Evolutionary conservation across 148 eudicot genomes (phyloP), one percentile per base, ranked within the genome.

Genomic region (Drosera capensis): DNA sequence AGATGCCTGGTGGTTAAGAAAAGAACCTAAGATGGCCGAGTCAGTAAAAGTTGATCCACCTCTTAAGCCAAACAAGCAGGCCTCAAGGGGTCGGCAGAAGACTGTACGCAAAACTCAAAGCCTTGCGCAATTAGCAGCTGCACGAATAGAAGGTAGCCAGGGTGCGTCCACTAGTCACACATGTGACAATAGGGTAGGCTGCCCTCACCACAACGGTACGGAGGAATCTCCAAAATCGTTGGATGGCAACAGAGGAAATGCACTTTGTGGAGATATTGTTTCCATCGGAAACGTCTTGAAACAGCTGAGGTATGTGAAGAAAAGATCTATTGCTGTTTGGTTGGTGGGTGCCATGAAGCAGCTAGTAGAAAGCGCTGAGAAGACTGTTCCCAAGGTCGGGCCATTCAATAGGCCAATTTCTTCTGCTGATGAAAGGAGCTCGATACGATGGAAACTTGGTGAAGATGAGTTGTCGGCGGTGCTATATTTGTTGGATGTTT

Each of bases 101-200:
- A 43, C 64, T 25, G 94, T 76, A 38, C 95, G 94, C 40, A 92
- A 85, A 59, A 92, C 95, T 48, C 95, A 85, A 66, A 92, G 94
- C 61, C 94, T 92, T 58, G 85, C 85, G 37, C 99, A 92, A 46
- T 65, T 92, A 60, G 85, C 82, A 2, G 68, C 88, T 51, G 74
- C 99, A 18, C 72, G 99, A 56, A 92, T 85, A 54, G 99, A 92
- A 64, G 75, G 86, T 56, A 92, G 99, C 62, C 95, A 81, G 60
- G 95, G 99, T 65, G 95, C 99, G 45, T 92, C 99, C 7, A 92
- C 95, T 6, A 92, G 99, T 67, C 99, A 92, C 62, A 73, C 81
- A 31, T 92, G 99, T 77, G 99, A 85, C 54, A 92, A 60, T 63
- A 81, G 55, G 67, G 50, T 74, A 9, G 74, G 56, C 36, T 92